Evolutionary conservation across 108 stramenopile species (phyloP), one percentile per base, ranked within the genome.

Genomic region (Cyclotella distinguenda): DNA sequence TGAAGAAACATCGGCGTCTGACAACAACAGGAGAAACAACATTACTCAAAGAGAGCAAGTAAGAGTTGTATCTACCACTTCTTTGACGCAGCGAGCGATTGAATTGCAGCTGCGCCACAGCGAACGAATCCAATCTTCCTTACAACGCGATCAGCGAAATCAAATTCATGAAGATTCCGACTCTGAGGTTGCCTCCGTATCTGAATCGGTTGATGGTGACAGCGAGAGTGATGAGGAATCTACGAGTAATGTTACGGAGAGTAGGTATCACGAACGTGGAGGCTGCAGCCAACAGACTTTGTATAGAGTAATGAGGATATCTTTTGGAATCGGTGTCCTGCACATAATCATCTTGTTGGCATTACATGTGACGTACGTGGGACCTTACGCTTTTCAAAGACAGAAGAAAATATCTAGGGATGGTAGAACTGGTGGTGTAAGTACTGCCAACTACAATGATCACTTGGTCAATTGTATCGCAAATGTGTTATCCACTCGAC

Each of bases 361-460:
- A 26, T 77, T 81, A 21, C 80, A 81, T 62, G 60, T 53, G 7
- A 81, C 80, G 8, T 81, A 81, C 46, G 71, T 78, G 16, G 80
- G 77, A 15, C 74, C 80, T 3, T 25, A 46, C 51, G 76, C 76
- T 13, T 80, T 80, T 53, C 34, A 18, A 16, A 42, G 38, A 38
- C 45, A 48, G 23, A 36, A 35, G n/a, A 18, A n/a, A n/a, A n/a
- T 9, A 2, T 15, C 13, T 23, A 2, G 30, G 7, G 13, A 10
- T 26, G 33, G 22, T 34, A 64, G 70, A 31, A 22, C 22, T 28
- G 54, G 56, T 52, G 26, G 6, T 30, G 33, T n/a, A 35, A 15
- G 31, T 15, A 15, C 26, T 28, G 62, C 25, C 18, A 12, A 65
- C 0, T 25, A 60, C n/a, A n/a, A n/a, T 43, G 42, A 28, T 60